phyloP scores from a whole-genome alignment of 2,329 filamentous ascomycete species.

The Dactylellina leptospora region DNA sequence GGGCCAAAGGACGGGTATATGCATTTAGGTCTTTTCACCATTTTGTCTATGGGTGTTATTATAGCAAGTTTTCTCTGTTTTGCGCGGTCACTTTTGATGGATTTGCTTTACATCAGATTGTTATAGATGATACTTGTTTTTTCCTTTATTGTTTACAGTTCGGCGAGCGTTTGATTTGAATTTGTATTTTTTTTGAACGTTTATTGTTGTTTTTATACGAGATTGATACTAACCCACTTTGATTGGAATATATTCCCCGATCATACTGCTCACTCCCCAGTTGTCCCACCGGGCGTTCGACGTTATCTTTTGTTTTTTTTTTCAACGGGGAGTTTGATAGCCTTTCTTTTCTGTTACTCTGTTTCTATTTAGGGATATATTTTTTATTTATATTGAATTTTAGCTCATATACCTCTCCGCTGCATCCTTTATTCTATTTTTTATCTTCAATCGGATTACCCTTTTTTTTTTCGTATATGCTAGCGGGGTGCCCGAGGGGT shows the following conservation, averaged over 20 bases:
- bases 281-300: slow-evolving; percentile 4
- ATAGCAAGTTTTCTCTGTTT: slow-evolving; percentile 13
- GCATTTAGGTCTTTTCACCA: neutral
- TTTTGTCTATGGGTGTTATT: slow-evolving; percentile 17
- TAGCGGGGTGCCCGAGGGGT: no score
- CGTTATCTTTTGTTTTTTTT: slow-evolving; percentile 1
- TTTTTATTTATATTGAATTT: slow-evolving; percentile 10
- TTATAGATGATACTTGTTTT: slow-evolving; percentile 45
- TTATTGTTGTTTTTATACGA: slow-evolving; percentile 10
- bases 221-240: slow-evolving; percentile 23
- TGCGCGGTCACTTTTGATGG: neutral
- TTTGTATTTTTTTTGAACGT: slow-evolving; percentile 6
- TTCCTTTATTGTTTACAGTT: slow-evolving; percentile 4
- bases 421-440: slow-evolving; percentile 35
- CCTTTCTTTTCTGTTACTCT: neutral
- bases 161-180: neutral
- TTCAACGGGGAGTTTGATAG: slow-evolving; percentile 28
- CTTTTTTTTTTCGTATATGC: slow-evolving; percentile 14
- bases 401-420: slow-evolving; percentile 54
- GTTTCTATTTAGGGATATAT: slow-evolving; percentile 1
- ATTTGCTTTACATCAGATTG: slow-evolving; percentile 2
- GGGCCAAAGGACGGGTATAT: slow-evolving; percentile 18
- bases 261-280: neutral
- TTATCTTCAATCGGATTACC: slow-evolving; percentile 5
- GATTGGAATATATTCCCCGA: neutral